A percentile compares a stretch with the other conserved stretches of the same genome.
Conservation (phyloP, 176 grass and related monocot species). For the Aegilops longissima region DNA sequence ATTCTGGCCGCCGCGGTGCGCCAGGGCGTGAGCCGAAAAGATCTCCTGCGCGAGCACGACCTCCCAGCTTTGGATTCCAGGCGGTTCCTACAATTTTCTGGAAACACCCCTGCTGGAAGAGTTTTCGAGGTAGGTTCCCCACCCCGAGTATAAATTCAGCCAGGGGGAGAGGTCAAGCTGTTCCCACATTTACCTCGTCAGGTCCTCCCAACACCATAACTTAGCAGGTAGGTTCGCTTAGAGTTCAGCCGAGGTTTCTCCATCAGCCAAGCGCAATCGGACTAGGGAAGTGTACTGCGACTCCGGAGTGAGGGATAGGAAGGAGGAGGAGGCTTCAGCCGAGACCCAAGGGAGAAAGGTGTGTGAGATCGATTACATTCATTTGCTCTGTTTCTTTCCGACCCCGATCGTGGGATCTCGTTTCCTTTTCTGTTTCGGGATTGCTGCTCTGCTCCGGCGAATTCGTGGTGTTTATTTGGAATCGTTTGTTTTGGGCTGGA, state of each 20-base stretch:
- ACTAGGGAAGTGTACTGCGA: neutral
- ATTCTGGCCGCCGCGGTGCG: fast-evolving
- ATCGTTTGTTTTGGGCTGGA: neutral
- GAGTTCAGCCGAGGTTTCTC: neutral
- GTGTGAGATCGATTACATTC: neutral
- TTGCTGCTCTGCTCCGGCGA: neutral
- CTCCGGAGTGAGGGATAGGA: neutral
- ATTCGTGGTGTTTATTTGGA: no score
- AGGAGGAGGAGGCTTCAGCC: no score
- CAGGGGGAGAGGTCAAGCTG: slow-evolving; percentile 20
- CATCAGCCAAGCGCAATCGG: neutral
- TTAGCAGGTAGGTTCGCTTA: slow-evolving; percentile 14
- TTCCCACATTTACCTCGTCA: slow-evolving; percentile 12
- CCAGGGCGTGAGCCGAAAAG: neutral
- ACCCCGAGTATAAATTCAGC: slow-evolving; percentile 19
- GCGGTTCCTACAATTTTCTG: slow-evolving; percentile 26
- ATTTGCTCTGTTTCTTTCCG: neutral
- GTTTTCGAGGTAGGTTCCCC: slow-evolving; percentile 18
- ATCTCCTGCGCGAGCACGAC: slow-evolving; percentile 3
- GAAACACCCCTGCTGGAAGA: neutral
- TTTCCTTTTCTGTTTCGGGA: neutral
- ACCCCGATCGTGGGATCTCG: neutral
- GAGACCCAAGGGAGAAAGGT: slow-evolving; percentile 1
- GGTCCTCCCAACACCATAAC: neutral
- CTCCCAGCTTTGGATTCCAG: slow-evolving; percentile 30